Percentiles rank a stretch among this genome's conserved stretches.
phyloP scores from a whole-genome alignment of 108 stramenopile genomes.

The Fragilaria crotonensis region DNA sequence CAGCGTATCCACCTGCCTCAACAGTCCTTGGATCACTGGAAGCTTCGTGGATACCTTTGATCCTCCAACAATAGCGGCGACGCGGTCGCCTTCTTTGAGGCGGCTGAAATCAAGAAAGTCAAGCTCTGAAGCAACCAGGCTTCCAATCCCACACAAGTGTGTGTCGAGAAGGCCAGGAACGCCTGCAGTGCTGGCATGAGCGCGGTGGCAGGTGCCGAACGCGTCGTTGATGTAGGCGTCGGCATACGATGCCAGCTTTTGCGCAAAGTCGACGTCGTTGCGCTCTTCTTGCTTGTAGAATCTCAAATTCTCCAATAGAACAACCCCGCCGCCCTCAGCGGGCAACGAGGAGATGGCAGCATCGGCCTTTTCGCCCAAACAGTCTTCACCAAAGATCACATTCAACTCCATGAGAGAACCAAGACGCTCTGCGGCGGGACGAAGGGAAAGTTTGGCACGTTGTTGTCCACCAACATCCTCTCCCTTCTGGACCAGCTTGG shows the following conservation, averaged over 20 bases:
- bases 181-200: conserved; percentile 58
- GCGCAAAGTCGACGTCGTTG: conserved; percentile 49
- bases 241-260: conserved; percentile 44
- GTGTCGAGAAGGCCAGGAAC: conserved; percentile 41
- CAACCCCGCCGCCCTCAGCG: conserved; percentile 41
- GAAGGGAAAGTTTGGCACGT: conserved; percentile 63
- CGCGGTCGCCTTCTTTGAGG: conserved; percentile 12
- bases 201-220: conserved; percentile 99
- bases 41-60: conserved; percentile 98
- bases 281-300: conserved; percentile 91
- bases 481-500: conserved; percentile 57
- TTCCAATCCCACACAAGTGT: conserved; percentile 37
- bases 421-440: conserved; percentile 75
- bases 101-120: conserved; percentile 33
- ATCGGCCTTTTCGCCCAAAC: conserved; percentile 60
- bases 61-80: conserved; percentile 85
- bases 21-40: conserved; percentile 81
- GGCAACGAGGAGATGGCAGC: conserved; percentile 24
- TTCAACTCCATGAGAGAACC: conserved; percentile 63
- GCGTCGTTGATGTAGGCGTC: conserved; percentile 95
- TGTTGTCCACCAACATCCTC: conserved; percentile 34
- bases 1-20: conserved; percentile 84
- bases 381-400: conserved; percentile 68
- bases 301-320: conserved; percentile 92
- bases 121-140: conserved; percentile 38